Base-by-base conservation (phyloP, 495 filamentous ascomycete species). In the Oidiodendron maius region DNA sequence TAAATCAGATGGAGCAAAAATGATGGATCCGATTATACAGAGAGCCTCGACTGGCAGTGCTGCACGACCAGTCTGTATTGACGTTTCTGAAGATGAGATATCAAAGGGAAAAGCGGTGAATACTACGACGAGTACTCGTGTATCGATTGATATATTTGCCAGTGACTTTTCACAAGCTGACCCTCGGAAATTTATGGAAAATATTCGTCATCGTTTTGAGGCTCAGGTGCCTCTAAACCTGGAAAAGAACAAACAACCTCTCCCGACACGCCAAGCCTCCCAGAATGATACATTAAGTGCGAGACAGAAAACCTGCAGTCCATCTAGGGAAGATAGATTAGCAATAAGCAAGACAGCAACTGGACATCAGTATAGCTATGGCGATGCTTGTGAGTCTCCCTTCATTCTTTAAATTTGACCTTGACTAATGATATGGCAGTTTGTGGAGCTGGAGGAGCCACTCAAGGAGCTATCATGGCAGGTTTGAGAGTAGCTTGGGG, bases 361-460 rank as follows among this genome's bases (percentile, higher is more conserved):
- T n/a, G n/a, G n/a, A n/a, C n/a, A n/a, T n/a, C n/a, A n/a, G n/a
- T 44, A 44, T 25, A 28, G 23, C 13, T 44, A 44, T 18, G 41
- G 41, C 8, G 41, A 44, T 30, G 24, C 25, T 26, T 44, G 41
- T 44, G 25, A 44, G 41, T 26, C 11, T 4, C 22, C 38, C 4
- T 6, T 18, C 5, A 38, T 38, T 38, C 3, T 44, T 13, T 44
- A 1, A 17, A 40, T 30, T 24, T 4, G 1, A 44, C 22, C 17
- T 26, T 30, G 23, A 11, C 41, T 44, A 44, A 44, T 24, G 12
- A 2, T 16, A 28, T 3, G 1, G 10, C 38, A 55, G 41, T 89
- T 54, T 86, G 82, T 45, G 87, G 89, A 2, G 84, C 75, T 32
- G 89, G 89, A 1, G 88, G 89, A 8, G 74, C 81, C 1, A 86